Conservation (phyloP, 192 early-diverging fungal species). For the Ramicandelaber brevisporus region DNA sequence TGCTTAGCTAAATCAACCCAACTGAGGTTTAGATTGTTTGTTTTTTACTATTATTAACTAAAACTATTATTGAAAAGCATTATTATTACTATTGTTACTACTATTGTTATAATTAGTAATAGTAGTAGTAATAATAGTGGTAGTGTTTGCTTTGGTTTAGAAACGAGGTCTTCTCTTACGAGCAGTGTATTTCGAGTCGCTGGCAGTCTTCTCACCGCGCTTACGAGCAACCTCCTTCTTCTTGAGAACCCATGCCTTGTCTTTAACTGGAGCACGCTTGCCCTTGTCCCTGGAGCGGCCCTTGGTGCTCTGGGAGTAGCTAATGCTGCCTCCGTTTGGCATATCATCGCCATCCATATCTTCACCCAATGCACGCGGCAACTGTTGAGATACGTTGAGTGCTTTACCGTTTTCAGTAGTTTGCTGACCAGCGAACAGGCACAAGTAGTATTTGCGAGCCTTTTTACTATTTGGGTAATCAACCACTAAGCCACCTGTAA, state of each 20-base stretch:
- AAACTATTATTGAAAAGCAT: too few relatives aligned
- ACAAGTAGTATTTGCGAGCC: conserved; percentile 91
- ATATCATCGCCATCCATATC: conserved; percentile 24
- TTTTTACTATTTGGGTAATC: conserved; percentile 93
- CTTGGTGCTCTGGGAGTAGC: too few relatives aligned
- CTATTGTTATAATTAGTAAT: too few relatives aligned
- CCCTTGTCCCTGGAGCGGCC: conserved; percentile 6
- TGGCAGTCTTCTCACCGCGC: conserved; percentile 55
- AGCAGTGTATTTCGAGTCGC: conserved; percentile 85
- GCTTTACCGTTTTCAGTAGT: too few relatives aligned
- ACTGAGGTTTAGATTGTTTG: too few relatives aligned
- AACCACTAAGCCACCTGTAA: conserved; percentile 82
- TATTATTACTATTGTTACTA: too few relatives aligned
- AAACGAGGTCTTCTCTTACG: conserved; percentile 75
- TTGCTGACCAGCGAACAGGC: conserved; percentile 85
- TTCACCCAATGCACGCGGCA: conserved; percentile 35
- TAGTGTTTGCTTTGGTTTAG: too few relatives aligned
- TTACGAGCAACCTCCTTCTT: conserved; percentile 71
- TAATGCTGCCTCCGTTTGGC: conserved; percentile 13
- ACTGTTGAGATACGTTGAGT: conserved; percentile 16
- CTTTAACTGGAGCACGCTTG: conserved; percentile 39
- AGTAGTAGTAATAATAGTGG: conserved; percentile 1
- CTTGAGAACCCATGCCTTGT: conserved; percentile 66
- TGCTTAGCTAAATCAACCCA: too few relatives aligned
- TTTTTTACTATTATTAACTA: too few relatives aligned